Conservation (phyloP, 176 grass and related monocot genomes). For the Musa troglodytarum region DNA sequence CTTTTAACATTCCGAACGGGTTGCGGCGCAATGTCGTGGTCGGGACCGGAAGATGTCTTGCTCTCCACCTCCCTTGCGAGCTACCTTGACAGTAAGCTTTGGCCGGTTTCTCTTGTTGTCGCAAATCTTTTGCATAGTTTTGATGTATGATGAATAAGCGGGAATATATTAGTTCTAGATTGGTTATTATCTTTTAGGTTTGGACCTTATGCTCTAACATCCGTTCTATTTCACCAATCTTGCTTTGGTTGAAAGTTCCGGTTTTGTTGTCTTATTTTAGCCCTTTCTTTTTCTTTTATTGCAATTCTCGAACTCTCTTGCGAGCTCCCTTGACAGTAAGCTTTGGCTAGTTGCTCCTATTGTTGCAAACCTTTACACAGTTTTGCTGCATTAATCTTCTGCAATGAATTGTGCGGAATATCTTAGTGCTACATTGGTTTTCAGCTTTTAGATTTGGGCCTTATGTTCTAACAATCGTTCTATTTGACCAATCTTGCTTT, state of each 20-base stretch:
- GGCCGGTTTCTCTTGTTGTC: neutral
- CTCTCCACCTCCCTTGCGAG: slow-evolving; percentile 26
- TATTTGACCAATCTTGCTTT: neutral
- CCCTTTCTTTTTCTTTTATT: too few species aligned
- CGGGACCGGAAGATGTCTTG: slow-evolving; percentile 23
- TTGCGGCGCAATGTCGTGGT: slow-evolving; percentile 29
- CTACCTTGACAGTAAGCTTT: slow-evolving; percentile 26
- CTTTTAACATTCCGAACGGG: slow-evolving; percentile 4
- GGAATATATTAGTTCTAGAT: neutral
- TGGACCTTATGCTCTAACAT: neutral
- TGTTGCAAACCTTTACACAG: neutral
- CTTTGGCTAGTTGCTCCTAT: neutral
- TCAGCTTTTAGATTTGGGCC: too few species aligned
- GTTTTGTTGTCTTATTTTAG: too few species aligned
- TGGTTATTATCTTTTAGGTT: neutral
- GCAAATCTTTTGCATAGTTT: neutral
- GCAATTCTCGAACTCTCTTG: slow-evolving; percentile 7
- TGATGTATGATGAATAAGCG: neutral
- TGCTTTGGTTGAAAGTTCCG: neutral
- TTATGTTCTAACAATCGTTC: too few species aligned
- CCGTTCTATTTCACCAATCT: neutral
- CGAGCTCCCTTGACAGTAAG: slow-evolving; percentile 27
- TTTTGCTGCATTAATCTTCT: neutral
- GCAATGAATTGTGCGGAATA: too few species aligned
- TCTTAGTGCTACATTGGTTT: too few species aligned